Conservation (phyloP, 2,329 filamentous ascomycete species). For the Ophiostoma montium region DNA sequence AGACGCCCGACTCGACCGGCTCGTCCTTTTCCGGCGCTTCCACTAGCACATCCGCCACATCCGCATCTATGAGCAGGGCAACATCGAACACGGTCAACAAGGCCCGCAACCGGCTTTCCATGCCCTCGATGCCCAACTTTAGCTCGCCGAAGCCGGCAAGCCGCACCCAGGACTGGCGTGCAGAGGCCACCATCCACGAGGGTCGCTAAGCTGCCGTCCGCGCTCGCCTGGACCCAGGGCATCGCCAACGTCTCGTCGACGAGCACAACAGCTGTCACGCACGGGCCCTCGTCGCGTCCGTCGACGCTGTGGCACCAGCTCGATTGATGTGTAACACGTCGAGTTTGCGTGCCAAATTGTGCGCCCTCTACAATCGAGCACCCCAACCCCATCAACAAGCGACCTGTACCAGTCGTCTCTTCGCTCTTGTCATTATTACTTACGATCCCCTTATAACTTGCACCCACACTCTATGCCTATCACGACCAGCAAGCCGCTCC, state of each 20-base stretch:
- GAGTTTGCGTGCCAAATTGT: neutral
- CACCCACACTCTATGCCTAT: neutral
- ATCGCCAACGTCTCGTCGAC: neutral
- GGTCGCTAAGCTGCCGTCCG: neutral
- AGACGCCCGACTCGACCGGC: conserved; percentile 44
- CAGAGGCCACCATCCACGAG: conserved; percentile 13
- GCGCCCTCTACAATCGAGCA: neutral
- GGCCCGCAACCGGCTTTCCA: conserved; percentile 36
- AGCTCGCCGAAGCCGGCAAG: conserved; percentile 27
- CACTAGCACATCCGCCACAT: conserved; percentile 11
- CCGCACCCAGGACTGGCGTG: conserved; percentile 27
- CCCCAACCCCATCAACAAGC: neutral
- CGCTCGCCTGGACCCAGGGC: neutral
- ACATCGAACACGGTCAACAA: conserved; percentile 21
- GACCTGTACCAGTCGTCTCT: neutral
- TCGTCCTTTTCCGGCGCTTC: conserved; percentile 33
- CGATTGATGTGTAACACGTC: neutral
- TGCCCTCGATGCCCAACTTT: conserved; percentile 43
- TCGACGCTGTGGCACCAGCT: neutral
- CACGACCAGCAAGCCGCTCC: neutral
- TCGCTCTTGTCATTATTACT: neutral
- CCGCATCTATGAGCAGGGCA: conserved; percentile 20
- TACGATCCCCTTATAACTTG: too few species aligned
- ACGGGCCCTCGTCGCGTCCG: neutral
- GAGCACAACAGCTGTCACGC: neutral